Evolutionary conservation across 805 yeast species (phyloP).

Genomic region (Komagataella ulmi): DNA sequence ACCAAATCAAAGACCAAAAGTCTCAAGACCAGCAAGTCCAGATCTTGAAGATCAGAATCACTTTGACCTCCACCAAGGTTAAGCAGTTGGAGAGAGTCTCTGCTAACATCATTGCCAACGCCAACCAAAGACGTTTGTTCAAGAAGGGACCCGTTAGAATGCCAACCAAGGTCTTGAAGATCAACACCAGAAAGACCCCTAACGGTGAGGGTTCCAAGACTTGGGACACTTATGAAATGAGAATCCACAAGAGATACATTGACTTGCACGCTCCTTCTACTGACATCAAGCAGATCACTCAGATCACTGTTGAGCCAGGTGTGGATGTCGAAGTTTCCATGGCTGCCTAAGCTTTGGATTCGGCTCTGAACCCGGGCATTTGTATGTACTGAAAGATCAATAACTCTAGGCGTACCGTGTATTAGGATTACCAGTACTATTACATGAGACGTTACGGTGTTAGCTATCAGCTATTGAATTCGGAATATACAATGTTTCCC

Average conservation of each 20-base stretch:
- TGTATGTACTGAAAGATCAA: constrained; percentile 11
- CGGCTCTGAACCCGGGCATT: background rate
- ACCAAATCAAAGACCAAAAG: constrained; percentile 75
- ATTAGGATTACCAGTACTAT: constrained; percentile 17
- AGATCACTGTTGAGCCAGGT: constrained; percentile 98
- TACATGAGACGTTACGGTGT: constrained; percentile 39
- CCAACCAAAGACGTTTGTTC: constrained; percentile 66
- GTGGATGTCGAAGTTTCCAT: constrained; percentile 93
- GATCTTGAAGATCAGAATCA: constrained; percentile 96
- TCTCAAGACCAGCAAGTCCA: constrained; percentile 50
- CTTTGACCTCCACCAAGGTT: constrained; percentile 97
- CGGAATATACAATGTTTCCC: constrained; percentile 9
- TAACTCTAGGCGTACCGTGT: constrained; percentile 55
- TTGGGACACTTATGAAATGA: constrained; percentile 99
- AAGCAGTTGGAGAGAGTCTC: constrained; percentile 96
- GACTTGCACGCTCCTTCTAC: constrained; percentile 96
- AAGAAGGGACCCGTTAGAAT: constrained; percentile 99
- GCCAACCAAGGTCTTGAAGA: constrained; percentile 97
- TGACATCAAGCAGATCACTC: constrained; percentile 89
- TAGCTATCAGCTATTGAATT: constrained; percentile 39
- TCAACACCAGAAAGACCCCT: constrained; percentile 99
- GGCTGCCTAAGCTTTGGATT: constrained; percentile 46
- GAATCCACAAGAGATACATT: constrained; percentile 99
- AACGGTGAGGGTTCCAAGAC: constrained; percentile 99
- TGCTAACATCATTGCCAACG: constrained; percentile 78